phyloP scores from a whole-genome alignment of 2,329 filamentous ascomycete species.

The Beauveria australis region DNA sequence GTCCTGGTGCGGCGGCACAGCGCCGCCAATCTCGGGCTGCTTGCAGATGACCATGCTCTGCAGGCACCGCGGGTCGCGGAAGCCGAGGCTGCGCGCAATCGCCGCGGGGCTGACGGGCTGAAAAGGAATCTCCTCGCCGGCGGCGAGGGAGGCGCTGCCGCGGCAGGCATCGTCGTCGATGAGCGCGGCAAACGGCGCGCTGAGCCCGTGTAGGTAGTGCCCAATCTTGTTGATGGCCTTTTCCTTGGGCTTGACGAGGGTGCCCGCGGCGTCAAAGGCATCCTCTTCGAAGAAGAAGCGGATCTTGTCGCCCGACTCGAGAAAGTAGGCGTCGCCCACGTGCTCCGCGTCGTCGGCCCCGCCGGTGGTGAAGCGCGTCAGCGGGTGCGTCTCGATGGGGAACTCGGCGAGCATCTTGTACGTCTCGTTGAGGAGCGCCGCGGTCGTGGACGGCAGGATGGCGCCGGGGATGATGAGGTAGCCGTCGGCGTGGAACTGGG shows the following conservation, averaged over 20 bases:
- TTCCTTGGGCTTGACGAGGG: conserved; percentile 69
- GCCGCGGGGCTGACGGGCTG: conserved; percentile 36
- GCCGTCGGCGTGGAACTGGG: conserved; percentile 70
- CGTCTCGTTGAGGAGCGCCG: conserved; percentile 65
- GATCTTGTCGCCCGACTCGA: conserved; percentile 80
- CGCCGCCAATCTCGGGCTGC: conserved; percentile 89
- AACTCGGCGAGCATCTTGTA: conserved; percentile 66
- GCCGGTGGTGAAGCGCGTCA: conserved; percentile 90
- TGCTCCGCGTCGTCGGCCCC: conserved; percentile 53
- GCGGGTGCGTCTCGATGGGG: conserved; percentile 73
- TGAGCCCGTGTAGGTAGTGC: conserved; percentile 65
- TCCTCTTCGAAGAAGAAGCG: conserved; percentile 98
- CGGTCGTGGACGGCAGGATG: conserved; percentile 57
- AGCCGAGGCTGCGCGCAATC: conserved; percentile 65
- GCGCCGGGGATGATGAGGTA: conserved; percentile 82
- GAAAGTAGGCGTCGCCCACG: conserved; percentile 92
- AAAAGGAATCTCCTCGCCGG: no score
- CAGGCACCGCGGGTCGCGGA: conserved; percentile 65
- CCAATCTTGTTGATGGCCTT: conserved; percentile 86
- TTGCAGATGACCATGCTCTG: conserved; percentile 99
- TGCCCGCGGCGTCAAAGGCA: conserved; percentile 61
- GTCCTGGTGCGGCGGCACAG: conserved; percentile 87
- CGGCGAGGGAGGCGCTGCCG: conserved; percentile 8
- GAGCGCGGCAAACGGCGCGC: conserved; percentile 54
- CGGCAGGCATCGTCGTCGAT: conserved; percentile 37